Percentiles rank a stretch among this genome's conserved stretches.
Conservation (phyloP, 2,329 filamentous ascomycete genomes). For the Fusarium sp. region DNA sequence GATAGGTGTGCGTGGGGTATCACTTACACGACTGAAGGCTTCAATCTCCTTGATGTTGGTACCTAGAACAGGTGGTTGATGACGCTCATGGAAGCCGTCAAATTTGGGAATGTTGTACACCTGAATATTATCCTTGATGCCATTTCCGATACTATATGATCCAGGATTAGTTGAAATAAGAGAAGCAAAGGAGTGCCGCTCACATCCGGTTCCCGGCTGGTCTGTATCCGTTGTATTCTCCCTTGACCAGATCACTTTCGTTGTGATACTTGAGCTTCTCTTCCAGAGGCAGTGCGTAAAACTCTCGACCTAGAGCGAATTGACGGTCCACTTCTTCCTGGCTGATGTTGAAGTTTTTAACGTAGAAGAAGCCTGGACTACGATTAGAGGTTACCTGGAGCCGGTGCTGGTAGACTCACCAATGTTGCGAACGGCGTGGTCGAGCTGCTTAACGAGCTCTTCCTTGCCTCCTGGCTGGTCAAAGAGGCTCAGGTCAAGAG, state of each 20-base stretch:
- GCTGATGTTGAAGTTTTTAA: constrained; percentile 69
- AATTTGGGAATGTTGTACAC: constrained; percentile 48
- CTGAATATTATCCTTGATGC: constrained; percentile 53
- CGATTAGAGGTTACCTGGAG: not conserved
- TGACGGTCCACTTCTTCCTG: constrained; percentile 69
- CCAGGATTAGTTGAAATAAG: not conserved
- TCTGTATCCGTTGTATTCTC: constrained; percentile 67
- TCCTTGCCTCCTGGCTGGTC: constrained; percentile 4
- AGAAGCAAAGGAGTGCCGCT: fast-evolving
- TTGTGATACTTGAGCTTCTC: constrained; percentile 67
- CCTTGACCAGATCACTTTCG: constrained; percentile 54
- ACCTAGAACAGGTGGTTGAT: not conserved
- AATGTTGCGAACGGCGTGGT: not conserved
- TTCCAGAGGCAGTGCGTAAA: constrained; percentile 62
- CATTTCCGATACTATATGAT: constrained; percentile 19
- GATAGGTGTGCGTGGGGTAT: too few relatives aligned
- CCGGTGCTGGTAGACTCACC: too few relatives aligned
- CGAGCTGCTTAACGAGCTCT: not conserved
- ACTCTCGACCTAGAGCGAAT: constrained; percentile 67
- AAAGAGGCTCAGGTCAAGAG: constrained; percentile 5
- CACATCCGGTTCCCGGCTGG: constrained; percentile 53
- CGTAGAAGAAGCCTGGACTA: constrained; percentile 63
- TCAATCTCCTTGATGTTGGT: not conserved
- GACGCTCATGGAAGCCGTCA: not conserved
- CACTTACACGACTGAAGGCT: not conserved